Evolutionary conservation across 1,284 basidiomycete species (phyloP).

Genomic region (Sutorius eximius): DNA sequence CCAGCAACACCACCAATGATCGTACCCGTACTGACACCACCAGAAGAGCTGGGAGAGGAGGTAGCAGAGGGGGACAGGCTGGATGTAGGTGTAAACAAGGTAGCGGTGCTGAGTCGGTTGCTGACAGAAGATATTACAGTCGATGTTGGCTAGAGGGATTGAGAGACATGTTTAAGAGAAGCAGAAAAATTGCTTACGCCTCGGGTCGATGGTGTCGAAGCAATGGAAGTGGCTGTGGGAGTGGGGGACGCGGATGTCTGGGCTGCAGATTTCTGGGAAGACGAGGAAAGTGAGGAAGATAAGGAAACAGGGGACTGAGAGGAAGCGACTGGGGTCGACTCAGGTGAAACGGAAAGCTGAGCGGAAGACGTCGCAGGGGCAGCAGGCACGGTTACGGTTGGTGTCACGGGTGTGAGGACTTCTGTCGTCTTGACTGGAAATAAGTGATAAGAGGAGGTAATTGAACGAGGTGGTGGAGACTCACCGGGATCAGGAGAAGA

Average conservation of each 20-base stretch:
- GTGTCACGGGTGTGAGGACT: accelerated
- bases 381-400: not conserved
- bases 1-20: conserved; percentile 57
- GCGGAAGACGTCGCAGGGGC: not conserved
- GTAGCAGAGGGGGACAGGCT: conserved; percentile 18
- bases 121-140: not conserved
- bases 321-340: not conserved
- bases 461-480: not conserved
- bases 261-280: not conserved
- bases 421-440: conserved; percentile 1
- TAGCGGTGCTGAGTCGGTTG: not conserved
- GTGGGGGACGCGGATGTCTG: conserved; percentile 2
- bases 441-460: not conserved
- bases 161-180: not conserved
- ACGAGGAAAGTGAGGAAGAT: conserved; percentile 2
- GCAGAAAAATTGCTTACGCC: conserved; percentile 10
- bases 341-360: not conserved
- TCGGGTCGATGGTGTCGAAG: not conserved
- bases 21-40: conserved; percentile 37
- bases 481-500: not conserved
- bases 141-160: conserved; percentile 6
- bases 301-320: not conserved
- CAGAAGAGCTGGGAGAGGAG: conserved; percentile 22
- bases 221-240: not conserved
- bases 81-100: conserved; percentile 5